Base-by-base conservation (phyloP, 2,329 filamentous ascomycete species). In the Colletotrichum sp. region DNA sequence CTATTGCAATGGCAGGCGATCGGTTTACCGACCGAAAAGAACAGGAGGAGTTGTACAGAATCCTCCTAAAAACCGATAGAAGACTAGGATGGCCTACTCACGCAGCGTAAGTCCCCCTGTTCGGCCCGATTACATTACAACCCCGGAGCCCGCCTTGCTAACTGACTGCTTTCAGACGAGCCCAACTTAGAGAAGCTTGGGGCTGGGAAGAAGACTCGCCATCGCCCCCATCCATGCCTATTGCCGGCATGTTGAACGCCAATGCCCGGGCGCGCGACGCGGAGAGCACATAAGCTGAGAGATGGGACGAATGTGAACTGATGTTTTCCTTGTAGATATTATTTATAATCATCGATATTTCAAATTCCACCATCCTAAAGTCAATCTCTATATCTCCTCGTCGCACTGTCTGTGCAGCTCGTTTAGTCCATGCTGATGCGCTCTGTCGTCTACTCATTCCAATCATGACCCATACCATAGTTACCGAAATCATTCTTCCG, bases 21-120 rank as follows among this genome's bases (percentile, higher is more conserved):
- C 81, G 84, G 26, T 87, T 87, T 67, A 81, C 79, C 4, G 80
- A 83, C 8, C 77, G 79, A 8, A 78, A 77, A 15, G 85, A 86
- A 69, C 86, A 87, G 60, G 81, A 85, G 61, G 84, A 83, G 10
- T 75, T 87, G 9, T 79, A 85, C 8, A 78, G 80, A 5, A 79
- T 87, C 8, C 78, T 87, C 36, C 74, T 79, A 13, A 82, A 80
- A 28, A 84, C 83, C 12, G 81, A 82, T 26, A 77, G 69, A 6
- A 77, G 80, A 21, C 78, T 81, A 8, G 81, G 78, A 2, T 82
- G 81, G 80, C 80, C 81, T 1, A 82, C 80, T 21, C 78, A 79
- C 63, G 78, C 80, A 18, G 79, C 79, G 81, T 82, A 78, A 78
- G 80, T n/a, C 9, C n/a, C 48, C 28, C 16, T 58, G n/a, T 58